These are phyloP conservation scores for Eucalyptus brandiana DNA, from an alignment of 345 rosid genomes.

Conservation along the genomic window DNA sequence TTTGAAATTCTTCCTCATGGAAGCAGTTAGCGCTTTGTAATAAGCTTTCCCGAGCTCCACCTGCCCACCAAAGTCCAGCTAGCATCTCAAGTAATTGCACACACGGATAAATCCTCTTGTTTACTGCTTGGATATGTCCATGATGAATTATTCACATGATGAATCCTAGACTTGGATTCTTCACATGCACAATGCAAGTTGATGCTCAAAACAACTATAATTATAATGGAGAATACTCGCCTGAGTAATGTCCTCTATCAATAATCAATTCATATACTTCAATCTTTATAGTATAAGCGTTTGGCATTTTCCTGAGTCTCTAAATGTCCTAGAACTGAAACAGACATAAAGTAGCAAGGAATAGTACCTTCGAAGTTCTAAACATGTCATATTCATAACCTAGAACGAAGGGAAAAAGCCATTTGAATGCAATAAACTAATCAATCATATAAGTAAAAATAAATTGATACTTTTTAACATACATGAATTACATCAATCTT, in stretches of 20 bases:
- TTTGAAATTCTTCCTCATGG: slow-evolving; percentile 69
- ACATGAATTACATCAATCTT: slow-evolving; percentile 95
- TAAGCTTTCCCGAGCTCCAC: slow-evolving; percentile 81
- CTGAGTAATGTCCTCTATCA: neutral
- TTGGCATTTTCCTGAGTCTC: neutral
- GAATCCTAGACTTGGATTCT: neutral
- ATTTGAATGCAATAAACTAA: neutral
- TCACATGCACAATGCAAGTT: neutral
- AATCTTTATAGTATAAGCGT: neutral
- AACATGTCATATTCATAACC: neutral
- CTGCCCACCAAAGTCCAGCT: slow-evolving; percentile 77
- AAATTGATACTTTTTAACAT: slow-evolving; percentile 6
- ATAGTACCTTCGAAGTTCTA: neutral
- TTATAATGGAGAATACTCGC: neutral
- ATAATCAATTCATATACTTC: neutral
- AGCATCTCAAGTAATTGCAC: slow-evolving; percentile 68
- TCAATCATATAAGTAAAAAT: neutral
- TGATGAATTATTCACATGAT: neutral
- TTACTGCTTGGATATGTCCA: neutral
- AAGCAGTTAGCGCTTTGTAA: slow-evolving; percentile 59
- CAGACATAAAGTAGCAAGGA: neutral
- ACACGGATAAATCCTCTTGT: neutral
- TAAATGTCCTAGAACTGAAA: neutral
- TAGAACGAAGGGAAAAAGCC: neutral
- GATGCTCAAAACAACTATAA: neutral